Evolutionary conservation across 805 yeast genomes (phyloP).

Genomic region (Wickerhamomyces strasburgensis): DNA sequence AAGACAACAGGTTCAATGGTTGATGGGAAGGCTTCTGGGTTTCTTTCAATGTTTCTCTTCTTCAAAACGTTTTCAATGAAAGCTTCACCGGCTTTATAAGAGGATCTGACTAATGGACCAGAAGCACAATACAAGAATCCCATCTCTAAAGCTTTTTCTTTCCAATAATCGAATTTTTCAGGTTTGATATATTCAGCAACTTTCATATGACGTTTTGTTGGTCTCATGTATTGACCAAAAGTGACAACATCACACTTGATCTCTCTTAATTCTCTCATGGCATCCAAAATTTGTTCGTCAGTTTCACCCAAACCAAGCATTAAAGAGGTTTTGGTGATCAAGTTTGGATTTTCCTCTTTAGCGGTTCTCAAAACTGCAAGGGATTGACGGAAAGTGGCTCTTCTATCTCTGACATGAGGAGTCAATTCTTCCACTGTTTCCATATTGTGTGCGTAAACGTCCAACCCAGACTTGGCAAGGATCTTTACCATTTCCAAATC

Average conservation of each 20-base stretch:
- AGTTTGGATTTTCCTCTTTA: conserved; percentile 63
- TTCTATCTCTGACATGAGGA: conserved; percentile 90
- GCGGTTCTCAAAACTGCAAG: conserved; percentile 75
- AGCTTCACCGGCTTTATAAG: conserved; percentile 97
- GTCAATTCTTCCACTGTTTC: conserved; percentile 96
- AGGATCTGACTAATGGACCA: conserved; percentile 94
- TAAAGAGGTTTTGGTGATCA: conserved; percentile 87
- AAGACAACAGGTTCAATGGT: background rate
- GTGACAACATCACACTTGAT: conserved; percentile 90
- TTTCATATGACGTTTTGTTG: conserved; percentile 97
- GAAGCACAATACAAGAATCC: conserved; percentile 96
- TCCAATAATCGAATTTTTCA: conserved; percentile 93
- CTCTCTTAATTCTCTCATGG: conserved; percentile 70
- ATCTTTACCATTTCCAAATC: conserved; percentile 73
- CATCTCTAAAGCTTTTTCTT: conserved; percentile 73
- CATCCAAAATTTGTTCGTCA: conserved; percentile 78
- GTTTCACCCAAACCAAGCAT: conserved; percentile 98
- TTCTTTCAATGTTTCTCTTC: conserved; percentile 42
- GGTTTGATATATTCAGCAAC: conserved; percentile 95
- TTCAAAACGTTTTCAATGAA: conserved; percentile 90
- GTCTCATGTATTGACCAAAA: conserved; percentile 98
- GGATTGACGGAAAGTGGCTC: conserved; percentile 93
- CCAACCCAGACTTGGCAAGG: conserved; percentile 82
- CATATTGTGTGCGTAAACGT: conserved; percentile 94
- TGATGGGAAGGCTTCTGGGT: background rate